Evolutionary conservation across 2,329 filamentous ascomycete genomes (phyloP).

Genomic region (Fusarium subtropicale): DNA sequence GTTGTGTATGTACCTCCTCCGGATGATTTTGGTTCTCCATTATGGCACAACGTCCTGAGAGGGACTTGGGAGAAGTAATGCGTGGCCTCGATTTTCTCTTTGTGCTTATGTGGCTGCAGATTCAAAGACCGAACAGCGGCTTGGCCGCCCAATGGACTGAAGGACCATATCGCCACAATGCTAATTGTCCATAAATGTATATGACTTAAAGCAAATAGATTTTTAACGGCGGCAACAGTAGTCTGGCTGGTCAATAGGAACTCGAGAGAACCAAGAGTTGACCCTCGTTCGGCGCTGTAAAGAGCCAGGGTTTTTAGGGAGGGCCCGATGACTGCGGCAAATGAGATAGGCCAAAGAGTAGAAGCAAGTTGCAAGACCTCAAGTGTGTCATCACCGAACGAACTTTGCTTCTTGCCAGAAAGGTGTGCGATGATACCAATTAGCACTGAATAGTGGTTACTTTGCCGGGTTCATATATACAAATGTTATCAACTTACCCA

Average conservation of each 20-base stretch:
- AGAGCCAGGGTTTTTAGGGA: slow-evolving; percentile 17
- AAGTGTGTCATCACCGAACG: not conserved
- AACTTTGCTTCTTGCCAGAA: not conserved
- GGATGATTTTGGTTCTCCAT: too few relatives aligned
- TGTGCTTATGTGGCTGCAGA: not conserved
- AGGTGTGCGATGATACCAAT: not conserved
- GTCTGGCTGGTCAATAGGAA: slow-evolving; percentile 12
- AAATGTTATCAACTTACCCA: not conserved
- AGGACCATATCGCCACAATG: not conserved
- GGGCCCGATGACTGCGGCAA: slow-evolving; percentile 19
- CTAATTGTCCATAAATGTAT: not conserved
- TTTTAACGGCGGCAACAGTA: not conserved
- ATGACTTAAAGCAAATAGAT: not conserved
- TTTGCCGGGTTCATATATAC: not conserved
- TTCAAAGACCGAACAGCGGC: not conserved
- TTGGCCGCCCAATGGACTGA: slow-evolving; percentile 7
- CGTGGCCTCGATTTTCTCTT: not conserved
- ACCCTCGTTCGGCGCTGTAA: slow-evolving; percentile 1
- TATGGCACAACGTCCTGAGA: not conserved
- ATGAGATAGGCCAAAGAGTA: slow-evolving; percentile 26
- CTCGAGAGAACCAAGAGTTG: slow-evolving; percentile 5
- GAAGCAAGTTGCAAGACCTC: slow-evolving; percentile 16
- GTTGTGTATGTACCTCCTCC: too few relatives aligned
- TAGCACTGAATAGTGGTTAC: not conserved
- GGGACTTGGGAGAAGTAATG: not conserved